Base-by-base conservation (phyloP, 164 flowering plant genomes). In the Akebia trifoliata region DNA sequence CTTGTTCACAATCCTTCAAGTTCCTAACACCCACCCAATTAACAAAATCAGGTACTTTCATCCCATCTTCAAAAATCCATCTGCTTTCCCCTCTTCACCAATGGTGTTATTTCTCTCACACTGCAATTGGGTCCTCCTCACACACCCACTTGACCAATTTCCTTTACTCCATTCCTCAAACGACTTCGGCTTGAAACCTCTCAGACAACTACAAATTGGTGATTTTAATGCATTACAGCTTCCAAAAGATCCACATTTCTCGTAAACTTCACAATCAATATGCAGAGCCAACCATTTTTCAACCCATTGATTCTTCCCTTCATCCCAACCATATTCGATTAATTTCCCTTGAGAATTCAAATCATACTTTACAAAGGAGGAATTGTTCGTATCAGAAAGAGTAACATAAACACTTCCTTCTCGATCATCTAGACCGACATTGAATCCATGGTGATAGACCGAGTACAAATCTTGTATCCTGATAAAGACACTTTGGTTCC, bases 401-500 rank as follows among this genome's bases (percentile, higher is more conserved):
- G 43, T 40, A 2, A 31, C 26, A 40, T 56, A 56, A 1, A 51
- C 30, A 42, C 18, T 50, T 8, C 57, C 56, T 39, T 20, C 40
- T 30, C 11, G 35, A n/a, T 49, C 42, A 29, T 38, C 63, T 21
- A 6, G 6, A 34, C 3, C 11, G 4, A 58, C 6, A 47, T 20
- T 32, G 12, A 58, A 32, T 14, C 61, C 61, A 17, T 45, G 8
- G 21, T 32, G 28, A 35, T 28, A 46, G 43, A 30, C 56, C 4
- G 60, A 46, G 24, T 60, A 18, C 65, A 60, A 60, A 4, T 24
- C 46, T 3, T 53, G 50, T 31, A 71, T 25, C 4, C 78, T 76
- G 3, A 61, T 47, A 39, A 73, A 73, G 24, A 54, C 15, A 52
- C 57, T 54, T 5, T 60, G 57, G 17, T 66, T 69, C 75, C 78